These are phyloP conservation scores for Trichoderma koningiopsis DNA, from an alignment of 2,329 filamentous ascomycete species.

Conservation along the genomic window DNA sequence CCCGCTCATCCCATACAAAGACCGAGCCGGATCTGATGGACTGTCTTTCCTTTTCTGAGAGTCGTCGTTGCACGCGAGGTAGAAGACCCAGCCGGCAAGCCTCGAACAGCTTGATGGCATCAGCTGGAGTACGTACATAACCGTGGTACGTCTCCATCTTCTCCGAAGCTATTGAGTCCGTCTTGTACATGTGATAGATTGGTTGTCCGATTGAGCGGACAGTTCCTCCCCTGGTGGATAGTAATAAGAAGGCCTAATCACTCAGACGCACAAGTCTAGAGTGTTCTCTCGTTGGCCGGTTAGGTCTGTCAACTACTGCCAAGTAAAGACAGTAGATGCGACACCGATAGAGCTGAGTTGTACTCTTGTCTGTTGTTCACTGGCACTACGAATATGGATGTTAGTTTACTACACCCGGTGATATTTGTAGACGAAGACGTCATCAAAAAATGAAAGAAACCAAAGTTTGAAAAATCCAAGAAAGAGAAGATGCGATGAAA, in stretches of 20 bases:
- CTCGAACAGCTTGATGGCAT: conserved; percentile 98
- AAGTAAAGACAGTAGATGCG: not conserved
- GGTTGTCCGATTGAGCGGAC: conserved; percentile 8
- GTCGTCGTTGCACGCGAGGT: conserved; percentile 85
- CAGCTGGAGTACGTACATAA: conserved; percentile 89
- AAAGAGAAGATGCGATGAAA: not conserved
- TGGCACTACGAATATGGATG: not conserved
- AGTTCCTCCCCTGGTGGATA: not conserved
- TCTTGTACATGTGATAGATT: conserved; percentile 24
- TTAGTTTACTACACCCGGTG: not conserved
- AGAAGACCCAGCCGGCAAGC: conserved; percentile 87
- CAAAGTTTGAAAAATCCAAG: not conserved
- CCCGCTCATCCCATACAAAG: conserved; percentile 99
- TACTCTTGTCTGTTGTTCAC: not conserved
- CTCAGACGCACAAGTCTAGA: conserved; percentile 19
- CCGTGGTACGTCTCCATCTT: conserved; percentile 97
- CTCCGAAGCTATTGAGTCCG: conserved; percentile 28
- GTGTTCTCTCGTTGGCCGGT: conserved; percentile 13
- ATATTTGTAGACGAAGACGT: not conserved
- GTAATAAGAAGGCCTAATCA: conserved; percentile 10
- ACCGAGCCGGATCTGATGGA: conserved; percentile 95
- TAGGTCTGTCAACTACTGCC: not conserved
- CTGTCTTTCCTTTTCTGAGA: conserved; percentile 96
- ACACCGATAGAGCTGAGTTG: not conserved
- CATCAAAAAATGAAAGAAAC: not conserved